Evolutionary conservation across 495 filamentous ascomycete genomes (phyloP), one percentile per base, ranked within the genome.

Genomic region (Lasiosphaeris hirsuta): DNA sequence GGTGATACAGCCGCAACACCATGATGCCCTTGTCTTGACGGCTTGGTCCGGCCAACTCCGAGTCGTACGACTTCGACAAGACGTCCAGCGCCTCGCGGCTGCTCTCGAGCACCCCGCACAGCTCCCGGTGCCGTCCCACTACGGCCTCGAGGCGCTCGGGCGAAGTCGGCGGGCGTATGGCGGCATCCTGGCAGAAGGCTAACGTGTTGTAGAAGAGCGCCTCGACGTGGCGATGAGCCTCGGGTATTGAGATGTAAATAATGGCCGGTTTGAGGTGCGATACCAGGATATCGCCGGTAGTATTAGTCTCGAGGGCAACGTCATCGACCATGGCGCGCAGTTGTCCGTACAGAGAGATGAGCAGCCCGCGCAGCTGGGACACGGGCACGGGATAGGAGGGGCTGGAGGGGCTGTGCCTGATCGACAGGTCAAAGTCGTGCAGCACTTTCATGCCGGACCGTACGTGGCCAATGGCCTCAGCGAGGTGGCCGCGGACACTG

Each of bases 221-320:
- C 11, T 64, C 62, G 44, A 58, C 57, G 51, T 58, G 54, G 36
- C 14, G 14, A 36, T 64, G 62, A 10, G 62, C 62, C 4, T 64
- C 58, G 33, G 50, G 14, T 4, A 58, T 8, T 0, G 62, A 64
- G 30, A 38, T 7, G 23, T 58, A 64, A 17, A 63, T 6, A 3
- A 53, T 57, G 2, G 61, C 61, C 10, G 57, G 57, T 30, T 57
- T 44, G 5, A 60, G 1, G 3, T 54, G 38, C 7, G 61, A 33
- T 6, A 45, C 36, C 4, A 64, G 30, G 1, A 51, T 46, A 40
- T 61, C 62, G 0, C 18, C 4, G 10, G 11, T 23, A 1, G 36
- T 42, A 2, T 48, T 34, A 10, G 2, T 15, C 7, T 49, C 42
- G 1, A 36, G 36, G n/a, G 35, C 40, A 7, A 15, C 23, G 30